Evolutionary conservation across 2,329 filamentous ascomycete species (phyloP).

Genomic region (Xylaria sp.): DNA sequence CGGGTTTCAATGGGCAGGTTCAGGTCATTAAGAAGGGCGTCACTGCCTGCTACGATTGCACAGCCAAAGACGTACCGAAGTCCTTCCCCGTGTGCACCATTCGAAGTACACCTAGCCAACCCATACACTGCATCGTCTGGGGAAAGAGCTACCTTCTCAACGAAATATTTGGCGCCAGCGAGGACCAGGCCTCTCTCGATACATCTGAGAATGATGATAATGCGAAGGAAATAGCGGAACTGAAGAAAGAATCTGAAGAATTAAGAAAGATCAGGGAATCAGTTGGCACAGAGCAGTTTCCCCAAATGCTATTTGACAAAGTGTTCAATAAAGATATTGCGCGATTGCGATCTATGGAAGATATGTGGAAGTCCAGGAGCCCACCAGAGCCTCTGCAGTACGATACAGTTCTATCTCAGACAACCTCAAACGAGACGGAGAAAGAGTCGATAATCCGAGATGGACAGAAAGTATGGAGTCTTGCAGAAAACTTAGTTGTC

Average conservation of each 20-base stretch:
- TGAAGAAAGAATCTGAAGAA: conserved; percentile 84
- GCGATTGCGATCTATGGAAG: conserved; percentile 85
- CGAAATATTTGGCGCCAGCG: conserved; percentile 91
- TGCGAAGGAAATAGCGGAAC: conserved; percentile 85
- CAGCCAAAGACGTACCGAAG: conserved; percentile 88
- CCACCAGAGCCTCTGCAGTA: conserved; percentile 80
- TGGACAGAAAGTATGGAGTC: conserved; percentile 82
- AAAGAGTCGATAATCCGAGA: conserved; percentile 68
- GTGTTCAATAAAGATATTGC: conserved; percentile 89
- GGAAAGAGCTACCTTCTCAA: conserved; percentile 95
- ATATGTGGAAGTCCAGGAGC: conserved; percentile 92
- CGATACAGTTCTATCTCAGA: conserved; percentile 66
- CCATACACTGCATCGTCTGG: conserved; percentile 99
- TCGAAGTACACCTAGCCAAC: conserved; percentile 92
- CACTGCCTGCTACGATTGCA: conserved; percentile 97
- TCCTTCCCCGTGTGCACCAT: conserved; percentile 97
- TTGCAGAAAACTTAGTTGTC: conserved; percentile 84
- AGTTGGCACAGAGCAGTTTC: conserved; percentile 81
- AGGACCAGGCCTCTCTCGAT: conserved; percentile 86
- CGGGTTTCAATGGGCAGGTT: conserved; percentile 96
- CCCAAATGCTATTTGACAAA: conserved; percentile 87
- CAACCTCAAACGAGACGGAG: conserved; percentile 59
- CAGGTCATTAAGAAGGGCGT: conserved; percentile 93
- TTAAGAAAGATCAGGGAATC: conserved; percentile 84
- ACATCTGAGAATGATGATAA: conserved; percentile 85